Evolutionary conservation across 2,329 filamentous ascomycete genomes (phyloP), one percentile per base, ranked within the genome.

Genomic region (Fusarium sp.): DNA sequence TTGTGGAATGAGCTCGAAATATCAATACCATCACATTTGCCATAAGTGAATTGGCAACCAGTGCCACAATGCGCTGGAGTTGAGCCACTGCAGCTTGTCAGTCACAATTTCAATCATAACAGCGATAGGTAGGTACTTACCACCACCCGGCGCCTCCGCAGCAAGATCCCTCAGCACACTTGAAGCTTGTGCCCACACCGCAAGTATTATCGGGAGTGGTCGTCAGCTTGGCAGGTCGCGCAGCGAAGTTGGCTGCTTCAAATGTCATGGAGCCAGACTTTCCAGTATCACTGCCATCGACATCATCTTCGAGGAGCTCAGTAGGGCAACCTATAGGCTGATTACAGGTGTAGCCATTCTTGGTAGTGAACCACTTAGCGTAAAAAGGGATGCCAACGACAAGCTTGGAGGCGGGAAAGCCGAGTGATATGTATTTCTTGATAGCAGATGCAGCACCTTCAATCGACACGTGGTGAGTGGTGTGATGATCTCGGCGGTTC

Each of bases 311-410:
- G 65, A 92, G 85, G 9, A 83, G 77, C 15, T 86, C 85, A 0
- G 90, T 89, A 10, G 85, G 83, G 77, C 91, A 93, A 27, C 89
- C 90, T 9, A 91, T 79, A 0, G 89, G 85, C 3, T 79, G 68
- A 6, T 76, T 75, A 74, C 88, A 90, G n/a, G 84, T 79, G 25
- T 74, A 77, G 0, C 83, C 78, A 11, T 86, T 83, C 52, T 86
- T 83, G 4, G 87, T 89, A 55, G 82, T 84, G 81, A 92, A 93
- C 82, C 86, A 93, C 77, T 93, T 93, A 49, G 88, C 87, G 79
- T 93, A 93, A 76, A 91, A 92, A 5, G 90, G 89, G 62, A 93
- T 88, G 0, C 91, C 91, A 5, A 93, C 83, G 70, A 91, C 91
- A 53, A 92, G 83, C 78, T 89, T 89, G 49, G 80, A 77, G 0